Conservation (phyloP, 179 eudicot genomes). For the Silene noctiflora region DNA sequence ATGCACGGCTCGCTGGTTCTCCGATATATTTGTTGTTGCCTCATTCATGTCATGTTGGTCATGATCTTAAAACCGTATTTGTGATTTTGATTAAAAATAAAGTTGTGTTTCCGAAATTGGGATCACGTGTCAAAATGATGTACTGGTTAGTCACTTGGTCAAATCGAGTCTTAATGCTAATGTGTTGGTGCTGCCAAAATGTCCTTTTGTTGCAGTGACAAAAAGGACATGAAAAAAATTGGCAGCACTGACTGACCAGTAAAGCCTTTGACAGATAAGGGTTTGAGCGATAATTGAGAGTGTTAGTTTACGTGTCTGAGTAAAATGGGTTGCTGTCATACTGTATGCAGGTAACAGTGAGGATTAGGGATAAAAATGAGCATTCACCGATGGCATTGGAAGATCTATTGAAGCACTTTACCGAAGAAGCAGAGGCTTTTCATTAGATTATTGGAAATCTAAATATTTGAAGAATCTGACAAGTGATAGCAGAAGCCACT, state of each 20-base stretch:
- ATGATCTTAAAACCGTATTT: background rate
- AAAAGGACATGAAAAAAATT: no score
- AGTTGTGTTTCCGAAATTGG: background rate
- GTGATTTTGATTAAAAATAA: no score
- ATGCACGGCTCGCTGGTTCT: background rate
- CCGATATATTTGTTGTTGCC: background rate
- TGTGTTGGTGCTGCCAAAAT: no score
- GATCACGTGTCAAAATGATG: background rate
- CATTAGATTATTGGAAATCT: constrained; percentile 25
- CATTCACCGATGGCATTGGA: constrained; percentile 43
- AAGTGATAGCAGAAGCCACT: background rate
- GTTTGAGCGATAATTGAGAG: no score
- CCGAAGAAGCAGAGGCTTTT: constrained; percentile 55
- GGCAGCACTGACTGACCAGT: no score
- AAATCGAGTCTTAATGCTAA: no score
- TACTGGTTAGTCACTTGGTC: background rate
- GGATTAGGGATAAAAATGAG: constrained; percentile 57
- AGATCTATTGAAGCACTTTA: constrained; percentile 56
- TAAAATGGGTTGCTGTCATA: background rate
- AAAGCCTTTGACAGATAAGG: no score
- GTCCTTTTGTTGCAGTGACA: no score
- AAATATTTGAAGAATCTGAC: background rate
- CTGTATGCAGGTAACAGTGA: constrained; percentile 60
- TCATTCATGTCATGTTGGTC: background rate
- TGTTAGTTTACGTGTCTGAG: background rate